These are phyloP conservation scores for Gossypium turneri DNA, from an alignment of 345 rosid species.

Conservation along the genomic window DNA sequence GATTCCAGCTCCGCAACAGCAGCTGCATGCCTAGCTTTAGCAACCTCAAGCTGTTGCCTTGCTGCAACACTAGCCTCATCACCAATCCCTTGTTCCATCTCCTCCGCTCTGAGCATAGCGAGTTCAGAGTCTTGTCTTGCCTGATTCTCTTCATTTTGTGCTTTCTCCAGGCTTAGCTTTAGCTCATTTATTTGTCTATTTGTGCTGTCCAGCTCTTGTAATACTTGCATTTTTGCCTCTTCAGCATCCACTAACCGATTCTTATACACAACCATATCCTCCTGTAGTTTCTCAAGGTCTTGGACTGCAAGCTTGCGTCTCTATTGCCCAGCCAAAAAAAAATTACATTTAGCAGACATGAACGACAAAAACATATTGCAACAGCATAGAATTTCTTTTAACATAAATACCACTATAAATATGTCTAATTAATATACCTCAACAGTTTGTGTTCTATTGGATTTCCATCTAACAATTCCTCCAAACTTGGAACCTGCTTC, in stretches of 20 bases:
- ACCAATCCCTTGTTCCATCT: conserved; percentile 89
- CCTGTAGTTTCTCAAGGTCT: conserved; percentile 71
- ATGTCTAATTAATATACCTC: conserved; percentile 48
- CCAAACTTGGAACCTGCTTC: conserved; percentile 92
- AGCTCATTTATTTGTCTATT: conserved; percentile 81
- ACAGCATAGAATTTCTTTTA: neutral
- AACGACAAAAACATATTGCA: conserved; percentile 1
- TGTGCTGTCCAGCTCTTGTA: conserved; percentile 71
- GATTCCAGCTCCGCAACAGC: conserved; percentile 35
- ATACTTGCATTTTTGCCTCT: conserved; percentile 44
- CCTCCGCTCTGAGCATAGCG: conserved; percentile 80
- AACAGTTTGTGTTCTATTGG: conserved; percentile 66
- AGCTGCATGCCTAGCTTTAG: conserved; percentile 67
- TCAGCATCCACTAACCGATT: conserved; percentile 58
- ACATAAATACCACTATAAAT: neutral
- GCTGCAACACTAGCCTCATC: conserved; percentile 89
- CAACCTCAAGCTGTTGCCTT: conserved; percentile 92
- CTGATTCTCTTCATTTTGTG: conserved; percentile 80
- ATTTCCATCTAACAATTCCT: conserved; percentile 96
- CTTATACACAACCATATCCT: conserved; percentile 64
- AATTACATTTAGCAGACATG: conserved; percentile 5
- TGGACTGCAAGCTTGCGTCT: conserved; percentile 62
- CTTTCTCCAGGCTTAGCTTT: conserved; percentile 82
- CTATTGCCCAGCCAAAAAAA: conserved; percentile 34
- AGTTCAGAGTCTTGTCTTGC: conserved; percentile 92